Percentiles rank a stretch among this genome's conserved stretches.
Conservation (phyloP, 2,329 filamentous ascomycete species). For the Nemania serpens region DNA sequence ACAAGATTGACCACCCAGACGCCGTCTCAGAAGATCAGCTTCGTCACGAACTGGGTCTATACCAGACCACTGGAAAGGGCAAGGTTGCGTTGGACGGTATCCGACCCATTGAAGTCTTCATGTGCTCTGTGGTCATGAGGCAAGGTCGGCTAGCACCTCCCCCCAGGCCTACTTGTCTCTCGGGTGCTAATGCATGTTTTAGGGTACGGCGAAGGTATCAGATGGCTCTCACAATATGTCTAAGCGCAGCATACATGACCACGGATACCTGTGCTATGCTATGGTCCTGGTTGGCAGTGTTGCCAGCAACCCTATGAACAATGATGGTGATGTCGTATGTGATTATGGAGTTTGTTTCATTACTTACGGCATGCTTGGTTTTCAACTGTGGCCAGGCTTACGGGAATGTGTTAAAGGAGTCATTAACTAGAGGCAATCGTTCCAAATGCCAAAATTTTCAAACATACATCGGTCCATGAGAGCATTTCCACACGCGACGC, state of each 20-base stretch:
- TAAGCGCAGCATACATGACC: constrained; percentile 47
- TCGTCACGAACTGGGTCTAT: constrained; percentile 87
- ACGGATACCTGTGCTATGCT: constrained; percentile 16
- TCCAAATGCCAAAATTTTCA: constrained; percentile 34
- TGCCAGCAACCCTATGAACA: constrained; percentile 20
- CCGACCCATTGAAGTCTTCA: constrained; percentile 94
- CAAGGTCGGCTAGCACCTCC: constrained; percentile 65
- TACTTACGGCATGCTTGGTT: constrained; percentile 36
- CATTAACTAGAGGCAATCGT: constrained; percentile 39
- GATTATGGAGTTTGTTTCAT: constrained; percentile 33
- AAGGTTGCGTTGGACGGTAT: constrained; percentile 92
- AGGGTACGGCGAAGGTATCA: constrained; percentile 87
- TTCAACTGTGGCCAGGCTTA: constrained; percentile 36
- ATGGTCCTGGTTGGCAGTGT: constrained; percentile 8
- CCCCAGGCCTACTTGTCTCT: neutral
- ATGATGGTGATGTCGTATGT: constrained; percentile 30
- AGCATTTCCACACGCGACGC: constrained; percentile 2
- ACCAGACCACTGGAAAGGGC: constrained; percentile 95
- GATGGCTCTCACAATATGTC: constrained; percentile 92
- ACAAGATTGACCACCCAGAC: constrained; percentile 99
- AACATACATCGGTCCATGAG: constrained; percentile 3
- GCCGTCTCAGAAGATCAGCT: constrained; percentile 96
- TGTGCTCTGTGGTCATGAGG: constrained; percentile 99
- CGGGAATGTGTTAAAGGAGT: constrained; percentile 39
- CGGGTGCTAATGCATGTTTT: constrained; percentile 28